phyloP scores from a whole-genome alignment of 192 early-diverging fungal genomes.

The Dissophora ornata region DNA sequence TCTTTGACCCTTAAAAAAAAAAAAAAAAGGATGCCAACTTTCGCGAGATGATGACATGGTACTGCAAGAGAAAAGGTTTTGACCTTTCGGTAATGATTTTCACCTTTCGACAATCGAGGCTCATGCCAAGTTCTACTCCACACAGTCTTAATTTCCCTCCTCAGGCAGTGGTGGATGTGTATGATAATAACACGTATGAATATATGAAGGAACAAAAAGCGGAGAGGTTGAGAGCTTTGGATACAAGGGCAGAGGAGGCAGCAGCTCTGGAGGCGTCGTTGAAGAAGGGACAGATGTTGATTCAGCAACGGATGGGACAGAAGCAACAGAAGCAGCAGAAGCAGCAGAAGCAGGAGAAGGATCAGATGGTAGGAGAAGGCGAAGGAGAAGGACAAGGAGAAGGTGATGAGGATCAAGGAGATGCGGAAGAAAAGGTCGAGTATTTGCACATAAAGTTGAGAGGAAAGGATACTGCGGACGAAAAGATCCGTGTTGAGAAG shows the following conservation, averaged over 20 bases:
- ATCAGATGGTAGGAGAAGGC: not conserved
- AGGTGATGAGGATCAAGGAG: not conserved
- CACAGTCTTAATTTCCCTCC: conserved; percentile 15
- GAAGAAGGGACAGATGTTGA: too few species aligned
- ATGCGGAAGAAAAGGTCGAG: conserved; percentile 2
- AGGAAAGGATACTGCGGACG: conserved; percentile 39
- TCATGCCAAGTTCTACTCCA: conserved; percentile 48
- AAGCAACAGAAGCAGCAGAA: not conserved
- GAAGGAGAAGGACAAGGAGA: not conserved
- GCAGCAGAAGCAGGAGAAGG: not conserved
- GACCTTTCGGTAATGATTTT: conserved; percentile 13
- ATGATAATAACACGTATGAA: conserved; percentile 12
- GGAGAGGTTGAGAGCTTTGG: conserved; percentile 22
- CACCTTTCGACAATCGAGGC: conserved; percentile 15
- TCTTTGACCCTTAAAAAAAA: too few species aligned
- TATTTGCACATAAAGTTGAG: conserved; percentile 42
- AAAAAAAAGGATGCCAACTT: conserved; percentile 38
- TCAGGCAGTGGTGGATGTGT: conserved; percentile 24
- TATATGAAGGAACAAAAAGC: conserved; percentile 31
- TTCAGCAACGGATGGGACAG: too few species aligned
- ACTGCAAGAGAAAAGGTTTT: conserved; percentile 17
- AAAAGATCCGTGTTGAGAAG: conserved; percentile 51
- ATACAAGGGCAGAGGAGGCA: conserved; percentile 14
- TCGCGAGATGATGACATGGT: conserved; percentile 21
- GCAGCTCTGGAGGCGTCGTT: not conserved